Evolutionary conservation across 345 rosid species (phyloP), one percentile per base, ranked within the genome.

Genomic region (Pugionium cornutum): DNA sequence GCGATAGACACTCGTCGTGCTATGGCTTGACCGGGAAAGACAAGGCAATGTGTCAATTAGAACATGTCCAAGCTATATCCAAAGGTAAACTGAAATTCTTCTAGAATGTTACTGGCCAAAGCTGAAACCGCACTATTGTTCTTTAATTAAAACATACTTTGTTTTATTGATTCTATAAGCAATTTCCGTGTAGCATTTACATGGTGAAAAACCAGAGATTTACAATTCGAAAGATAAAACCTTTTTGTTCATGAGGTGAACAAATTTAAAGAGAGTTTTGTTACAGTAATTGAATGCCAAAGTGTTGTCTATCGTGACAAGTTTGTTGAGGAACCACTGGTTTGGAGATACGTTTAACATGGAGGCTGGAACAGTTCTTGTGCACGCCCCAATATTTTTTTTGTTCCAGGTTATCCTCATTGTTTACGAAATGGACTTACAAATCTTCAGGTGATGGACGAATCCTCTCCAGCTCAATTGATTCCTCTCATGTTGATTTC

Each of bases 71-170:
- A 72, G 77, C 83, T 53, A 30, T 77, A 10, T 70, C 80, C 30
- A 76, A 83, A 56, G 83, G 92, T 35, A 86, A 86, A 67, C 71
- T 86, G 6, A 84, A 84, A 76, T 75, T 86, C 58, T 27, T 78
- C 52, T 83, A 76, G 68, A 55, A 7, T 36, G 41, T 10, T 7
- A 9, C 10, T 26, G n/a, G 26, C 36, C 3, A 60, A 28, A 33
- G 28, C 48, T 65, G 32, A 49, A 65, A 26, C 46, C 58, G 60
- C 54, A 45, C 36, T 73, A 43, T 59, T 73, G 31, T 64, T 53
- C 9, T 35, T 53, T 32, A 18, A 8, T 6, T 42, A 10, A 11
- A 35, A 42, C 52, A 35, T 69, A 53, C 62, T 18, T 54, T 44
- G 5, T 2, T 4, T 41, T 30, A 33, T 33, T 62, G 50, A 46